Base-by-base conservation (phyloP, 495 filamentous ascomycete genomes). In the Haplographium delicatum region DNA sequence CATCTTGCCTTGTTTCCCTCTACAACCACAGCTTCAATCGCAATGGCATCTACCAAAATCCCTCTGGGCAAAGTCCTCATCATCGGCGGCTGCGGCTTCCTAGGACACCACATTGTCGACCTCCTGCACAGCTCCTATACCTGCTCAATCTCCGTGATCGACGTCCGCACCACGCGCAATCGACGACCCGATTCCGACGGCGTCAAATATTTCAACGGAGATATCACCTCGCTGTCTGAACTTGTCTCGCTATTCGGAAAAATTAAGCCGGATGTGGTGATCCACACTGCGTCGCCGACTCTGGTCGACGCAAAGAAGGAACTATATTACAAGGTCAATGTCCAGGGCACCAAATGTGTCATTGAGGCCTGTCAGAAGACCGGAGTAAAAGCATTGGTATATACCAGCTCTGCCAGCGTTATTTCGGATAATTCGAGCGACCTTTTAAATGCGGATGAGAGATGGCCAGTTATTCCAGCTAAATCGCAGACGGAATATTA, bases 321-420 rank as follows among this genome's bases (percentile, higher is more conserved):
- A 53, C 54, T 89, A 1, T 84, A 83, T 68, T 74, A 79, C 47
- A 90, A 87, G 70, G 93, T 99, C 54, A 99, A 97, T 66, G 88
- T 99, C 1, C 85, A 87, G 18, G 93, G 93, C 15, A 96, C 91
- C 0, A 81, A 78, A 55, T 84, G 73, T 16, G 71, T 97, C 16
- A 68, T 99, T 38, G 79, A 89, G 46, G 86, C 84, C 11, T 84
- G 85, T 44, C 79, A 81, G 54, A 76, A 85, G 59, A 75, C 77
- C 25, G 82, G 80, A 37, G 91, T 95, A 59, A 95, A 88, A 70
- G 94, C 83, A 0, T 86, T 99, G 59, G 88, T 99, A 24, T 95
- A 94, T 71, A 99, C 94, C 2, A 94, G 88, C 65, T 91, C 86
- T 22, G 88, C 89, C 39, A 91, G 86, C 43, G 81, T 96, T 28